Percentiles rank a stretch among this genome's conserved stretches.
These are phyloP conservation scores for Candida coquimbonensis DNA, from an alignment of 805 yeast species.

Conservation along the genomic window DNA sequence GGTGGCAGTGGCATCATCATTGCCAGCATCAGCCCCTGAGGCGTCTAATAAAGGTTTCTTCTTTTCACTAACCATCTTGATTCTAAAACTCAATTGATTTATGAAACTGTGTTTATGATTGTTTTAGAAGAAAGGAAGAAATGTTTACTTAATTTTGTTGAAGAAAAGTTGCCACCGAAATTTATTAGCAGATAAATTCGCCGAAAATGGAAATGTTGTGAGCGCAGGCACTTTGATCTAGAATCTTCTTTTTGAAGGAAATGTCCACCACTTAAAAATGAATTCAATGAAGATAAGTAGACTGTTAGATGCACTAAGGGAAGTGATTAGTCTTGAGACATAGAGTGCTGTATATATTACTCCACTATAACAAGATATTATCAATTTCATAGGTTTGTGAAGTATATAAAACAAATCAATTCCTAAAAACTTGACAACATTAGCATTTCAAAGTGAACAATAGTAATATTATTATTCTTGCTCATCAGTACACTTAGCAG, in stretches of 20 bases:
- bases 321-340: too few species aligned
- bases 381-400: too few species aligned
- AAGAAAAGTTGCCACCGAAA: not conserved
- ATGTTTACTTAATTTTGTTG: not conserved
- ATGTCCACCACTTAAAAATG: not conserved
- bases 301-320: not conserved
- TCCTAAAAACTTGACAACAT: too few species aligned
- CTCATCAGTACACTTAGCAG: too few species aligned
- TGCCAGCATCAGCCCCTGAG: slow-evolving; percentile 53
- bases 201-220: not conserved
- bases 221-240: not conserved
- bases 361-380: too few species aligned
- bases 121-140: not conserved
- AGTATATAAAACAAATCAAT: too few species aligned
- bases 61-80: slow-evolving; percentile 26
- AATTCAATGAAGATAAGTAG: not conserved
- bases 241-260: not conserved
- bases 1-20: slow-evolving; percentile 80
- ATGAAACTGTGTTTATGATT: not conserved
- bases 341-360: too few species aligned
- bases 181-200: not conserved
- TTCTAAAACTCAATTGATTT: not conserved
- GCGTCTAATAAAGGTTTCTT: slow-evolving; percentile 50
- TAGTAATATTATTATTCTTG: too few species aligned
- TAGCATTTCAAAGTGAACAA: too few species aligned